Base-by-base conservation (phyloP, 768 basidiomycete genomes). In the Pisolithus microcarpus region DNA sequence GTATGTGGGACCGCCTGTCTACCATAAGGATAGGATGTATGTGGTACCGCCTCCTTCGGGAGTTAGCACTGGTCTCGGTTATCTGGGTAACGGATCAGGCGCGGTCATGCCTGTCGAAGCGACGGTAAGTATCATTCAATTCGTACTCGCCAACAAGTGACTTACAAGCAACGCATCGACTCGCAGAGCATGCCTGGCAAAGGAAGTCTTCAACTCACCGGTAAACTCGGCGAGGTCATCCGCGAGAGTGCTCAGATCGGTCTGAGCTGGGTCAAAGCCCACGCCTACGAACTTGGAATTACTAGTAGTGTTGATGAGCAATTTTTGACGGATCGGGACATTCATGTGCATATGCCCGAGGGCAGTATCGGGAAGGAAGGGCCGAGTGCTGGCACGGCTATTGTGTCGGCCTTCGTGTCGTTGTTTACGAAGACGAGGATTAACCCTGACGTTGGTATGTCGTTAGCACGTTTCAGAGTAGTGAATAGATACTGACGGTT, bases 71-170 rank as follows among this genome's bases (percentile, higher is more conserved):
- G 96, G 96, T 16, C 71, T 99, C 4, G 96, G 96, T 3, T 98
- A 98, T 67, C 73, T 95, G 23, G 95, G 95, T 1, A 98, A 98
- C 65, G 96, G 96, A 1, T 88, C 87, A 13, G 96, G 96, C 23
- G 87, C 91, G 5, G 90, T 97, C 39, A 95, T 98, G 92, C 94
- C 94, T 18, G 83, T 99, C 26, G 96, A 99, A 71, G 91, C 88
- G 37, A 87, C 87, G 60, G 93, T 93, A 53, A 60, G 83, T 76
- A 16, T 7, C 31, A 44, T 38, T 13, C 4, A 16, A 11, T n/a
- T n/a, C 46, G 24, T 8, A 11, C 31, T 19, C 21, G 13, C 28
- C 42, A 13, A 26, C 48, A 31, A 38, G 50, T 31, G 31, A 51
- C 5, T 34, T 36, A 43, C 48, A 53, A 43, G 49, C 48, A 24